These are phyloP conservation scores for Usnea hakonensis DNA, from an alignment of 495 filamentous ascomycete species.

Conservation along the genomic window DNA sequence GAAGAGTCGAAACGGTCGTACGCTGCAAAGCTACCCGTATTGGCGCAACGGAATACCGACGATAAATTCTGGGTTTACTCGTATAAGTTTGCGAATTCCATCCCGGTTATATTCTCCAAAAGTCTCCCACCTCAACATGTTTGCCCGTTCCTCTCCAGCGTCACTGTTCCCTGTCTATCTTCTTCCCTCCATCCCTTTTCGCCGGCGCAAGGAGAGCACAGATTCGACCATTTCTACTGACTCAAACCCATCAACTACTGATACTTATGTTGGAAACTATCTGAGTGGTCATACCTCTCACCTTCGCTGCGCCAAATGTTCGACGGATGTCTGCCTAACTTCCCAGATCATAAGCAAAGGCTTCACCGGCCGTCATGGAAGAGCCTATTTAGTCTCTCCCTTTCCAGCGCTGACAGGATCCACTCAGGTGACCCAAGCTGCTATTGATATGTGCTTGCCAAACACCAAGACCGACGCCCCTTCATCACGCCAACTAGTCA, in stretches of 20 bases:
- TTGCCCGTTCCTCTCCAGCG: constrained; percentile 22
- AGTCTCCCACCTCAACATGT: constrained; percentile 2
- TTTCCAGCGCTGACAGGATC: constrained; percentile 16
- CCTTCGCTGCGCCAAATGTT: constrained; percentile 67
- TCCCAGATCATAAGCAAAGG: constrained; percentile 83
- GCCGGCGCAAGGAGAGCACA: constrained; percentile 33
- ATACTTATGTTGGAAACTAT: constrained; percentile 24
- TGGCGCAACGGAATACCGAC: too few relatives aligned
- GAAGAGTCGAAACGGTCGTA: too few relatives aligned
- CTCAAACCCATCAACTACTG: constrained; percentile 18
- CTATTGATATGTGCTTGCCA: constrained; percentile 33
- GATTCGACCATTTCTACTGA: constrained; percentile 18
- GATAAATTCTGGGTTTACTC: too few relatives aligned
- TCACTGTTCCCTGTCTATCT: constrained; percentile 46
- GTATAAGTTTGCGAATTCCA: too few relatives aligned
- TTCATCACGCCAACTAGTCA: constrained; percentile 68
- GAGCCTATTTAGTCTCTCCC: constrained; percentile 74
- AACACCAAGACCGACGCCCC: constrained; percentile 55
- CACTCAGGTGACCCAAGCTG: constrained; percentile 31
- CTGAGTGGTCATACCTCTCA: constrained; percentile 46
- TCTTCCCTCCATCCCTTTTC: constrained; percentile 44
- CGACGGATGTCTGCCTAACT: constrained; percentile 64
- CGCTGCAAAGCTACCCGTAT: too few relatives aligned
- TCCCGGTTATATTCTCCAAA: too few relatives aligned
- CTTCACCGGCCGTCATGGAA: constrained; percentile 89